Conservation (phyloP, 345 rosid species). For the Hibiscus syriacus region DNA sequence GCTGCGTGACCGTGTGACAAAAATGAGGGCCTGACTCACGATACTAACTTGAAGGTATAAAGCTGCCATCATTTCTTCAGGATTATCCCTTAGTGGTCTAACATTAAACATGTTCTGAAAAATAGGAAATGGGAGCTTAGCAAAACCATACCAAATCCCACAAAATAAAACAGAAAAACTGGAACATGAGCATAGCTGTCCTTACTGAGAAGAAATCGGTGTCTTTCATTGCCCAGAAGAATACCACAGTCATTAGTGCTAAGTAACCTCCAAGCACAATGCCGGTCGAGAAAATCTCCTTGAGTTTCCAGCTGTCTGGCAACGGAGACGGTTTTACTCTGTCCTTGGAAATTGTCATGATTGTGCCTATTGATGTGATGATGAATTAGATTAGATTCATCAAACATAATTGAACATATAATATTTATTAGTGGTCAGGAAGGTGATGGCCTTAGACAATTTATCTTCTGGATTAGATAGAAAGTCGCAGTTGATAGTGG, state of each 20-base stretch:
- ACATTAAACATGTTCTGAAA: constrained; percentile 58
- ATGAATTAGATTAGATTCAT: constrained; percentile 8
- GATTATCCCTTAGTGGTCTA: constrained; percentile 21
- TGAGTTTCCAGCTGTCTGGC: constrained; percentile 91
- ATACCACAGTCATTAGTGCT: constrained; percentile 72
- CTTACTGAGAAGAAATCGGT: constrained; percentile 70
- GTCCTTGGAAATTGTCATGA: no score
- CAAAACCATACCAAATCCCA: neutral
- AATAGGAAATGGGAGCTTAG: constrained; percentile 1
- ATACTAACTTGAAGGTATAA: constrained; percentile 85
- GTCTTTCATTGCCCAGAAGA: constrained; percentile 72
- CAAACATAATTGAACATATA: neutral
- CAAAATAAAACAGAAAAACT: neutral
- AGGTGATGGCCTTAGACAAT: no score
- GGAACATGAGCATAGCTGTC: neutral
- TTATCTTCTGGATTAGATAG: no score
- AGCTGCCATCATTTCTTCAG: constrained; percentile 65
- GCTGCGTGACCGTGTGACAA: constrained; percentile 87
- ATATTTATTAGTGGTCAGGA: no score
- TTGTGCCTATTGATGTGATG: constrained; percentile 32
- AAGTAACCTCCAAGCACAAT: constrained; percentile 72
- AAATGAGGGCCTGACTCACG: constrained; percentile 82
- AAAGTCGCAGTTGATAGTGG: no score
- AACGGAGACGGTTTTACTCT: constrained; percentile 77
- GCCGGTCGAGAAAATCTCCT: constrained; percentile 77